Percentiles rank a stretch among this genome's conserved stretches.
phyloP scores from a whole-genome alignment of 441 rosid genomes.

The Gossypium aridum region DNA sequence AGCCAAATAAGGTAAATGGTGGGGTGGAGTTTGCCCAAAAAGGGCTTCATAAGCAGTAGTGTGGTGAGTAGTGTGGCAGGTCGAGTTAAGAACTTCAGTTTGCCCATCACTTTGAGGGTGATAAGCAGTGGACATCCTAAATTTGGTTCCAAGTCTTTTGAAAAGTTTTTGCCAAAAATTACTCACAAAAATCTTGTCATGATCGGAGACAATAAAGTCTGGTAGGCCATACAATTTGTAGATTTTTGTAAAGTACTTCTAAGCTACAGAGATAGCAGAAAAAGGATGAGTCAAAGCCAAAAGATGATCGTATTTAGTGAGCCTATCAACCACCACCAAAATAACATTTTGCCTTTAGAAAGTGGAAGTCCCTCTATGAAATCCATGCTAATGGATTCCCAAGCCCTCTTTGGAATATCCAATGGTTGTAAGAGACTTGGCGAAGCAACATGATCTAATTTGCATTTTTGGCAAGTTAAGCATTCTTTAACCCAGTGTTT shows the following conservation, averaged over 20 bases:
- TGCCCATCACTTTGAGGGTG: too few species aligned
- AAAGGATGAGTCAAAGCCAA: not conserved
- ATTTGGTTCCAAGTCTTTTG: too few species aligned
- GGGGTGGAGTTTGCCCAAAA: too few species aligned
- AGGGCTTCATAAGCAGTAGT: too few species aligned
- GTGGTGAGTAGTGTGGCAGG: too few species aligned
- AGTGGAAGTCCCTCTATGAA: not conserved
- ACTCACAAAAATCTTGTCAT: not conserved
- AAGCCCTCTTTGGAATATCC: not conserved
- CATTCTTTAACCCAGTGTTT: not conserved
- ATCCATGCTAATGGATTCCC: not conserved
- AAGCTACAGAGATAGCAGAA: not conserved
- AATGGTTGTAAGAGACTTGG: not conserved
- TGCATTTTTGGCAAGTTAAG: not conserved
- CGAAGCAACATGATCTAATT: not conserved
- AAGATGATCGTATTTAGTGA: not conserved
- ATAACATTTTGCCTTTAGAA: too few species aligned
- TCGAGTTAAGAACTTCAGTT: too few species aligned
- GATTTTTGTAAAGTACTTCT: not conserved
- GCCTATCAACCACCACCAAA: too few species aligned
- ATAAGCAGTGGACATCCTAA: too few species aligned
- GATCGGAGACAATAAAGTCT: not conserved
- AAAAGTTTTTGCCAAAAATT: too few species aligned
- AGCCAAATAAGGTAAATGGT: too few species aligned
- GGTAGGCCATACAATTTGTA: not conserved